phyloP scores from a whole-genome alignment of 2,329 filamentous ascomycete genomes.

The Fusarium hostae region DNA sequence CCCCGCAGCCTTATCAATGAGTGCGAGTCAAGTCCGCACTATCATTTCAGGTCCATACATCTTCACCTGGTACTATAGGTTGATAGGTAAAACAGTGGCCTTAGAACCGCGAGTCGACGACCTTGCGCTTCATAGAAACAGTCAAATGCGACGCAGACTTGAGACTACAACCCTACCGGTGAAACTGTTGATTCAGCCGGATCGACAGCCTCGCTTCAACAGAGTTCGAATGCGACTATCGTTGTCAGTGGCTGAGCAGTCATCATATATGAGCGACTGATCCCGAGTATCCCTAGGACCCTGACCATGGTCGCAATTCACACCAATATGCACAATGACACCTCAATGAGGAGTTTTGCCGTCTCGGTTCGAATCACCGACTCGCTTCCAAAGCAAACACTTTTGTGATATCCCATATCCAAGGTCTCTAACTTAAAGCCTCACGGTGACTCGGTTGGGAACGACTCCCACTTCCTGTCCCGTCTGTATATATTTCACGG shows the following conservation, averaged over 20 bases:
- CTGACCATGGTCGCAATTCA: not conserved
- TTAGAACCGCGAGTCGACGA: not conserved
- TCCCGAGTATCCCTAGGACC: not conserved
- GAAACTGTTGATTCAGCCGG: not conserved
- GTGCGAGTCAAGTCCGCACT: not conserved
- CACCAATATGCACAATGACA: not conserved
- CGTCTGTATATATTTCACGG: not conserved
- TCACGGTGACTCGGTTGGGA: slow-evolving; percentile 9
- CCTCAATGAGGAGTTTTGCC: not conserved
- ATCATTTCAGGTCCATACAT: not conserved
- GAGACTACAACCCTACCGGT: not conserved
- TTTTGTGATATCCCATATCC: not conserved
- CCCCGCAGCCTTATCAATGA: not conserved
- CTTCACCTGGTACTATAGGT: not conserved
- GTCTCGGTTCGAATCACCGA: not conserved
- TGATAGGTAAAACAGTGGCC: not conserved
- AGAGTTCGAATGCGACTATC: not conserved
- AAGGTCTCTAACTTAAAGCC: not conserved
- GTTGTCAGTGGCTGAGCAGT: not conserved
- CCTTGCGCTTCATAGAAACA: not conserved
- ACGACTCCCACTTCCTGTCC: not conserved
- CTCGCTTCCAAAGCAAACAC: not conserved
- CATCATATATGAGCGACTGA: not conserved
- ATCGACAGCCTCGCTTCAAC: not conserved
- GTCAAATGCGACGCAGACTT: not conserved